A percentile compares a stretch with the other conserved stretches of the same genome.
Conservation (phyloP, 106 monocot species). For the Xerophyta viscosa region DNA sequence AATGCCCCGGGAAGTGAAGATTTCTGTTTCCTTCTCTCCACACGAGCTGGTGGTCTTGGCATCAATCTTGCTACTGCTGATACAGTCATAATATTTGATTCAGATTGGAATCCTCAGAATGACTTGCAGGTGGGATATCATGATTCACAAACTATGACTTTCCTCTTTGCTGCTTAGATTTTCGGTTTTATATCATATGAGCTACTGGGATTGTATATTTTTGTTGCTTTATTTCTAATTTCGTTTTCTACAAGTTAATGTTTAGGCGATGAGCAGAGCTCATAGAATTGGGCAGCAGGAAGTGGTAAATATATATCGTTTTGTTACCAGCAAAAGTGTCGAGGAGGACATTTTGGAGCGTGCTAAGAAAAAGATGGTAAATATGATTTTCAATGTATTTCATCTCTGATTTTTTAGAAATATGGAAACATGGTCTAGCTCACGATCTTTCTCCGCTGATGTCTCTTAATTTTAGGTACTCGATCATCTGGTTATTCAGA, state of each 20-base stretch:
- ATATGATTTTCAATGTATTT: background rate
- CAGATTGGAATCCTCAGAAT: slow-evolving; percentile 99
- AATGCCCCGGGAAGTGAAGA: slow-evolving; percentile 99
- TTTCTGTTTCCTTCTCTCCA: slow-evolving; percentile 97
- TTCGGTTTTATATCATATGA: too few species aligned
- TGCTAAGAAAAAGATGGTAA: slow-evolving; percentile 99
- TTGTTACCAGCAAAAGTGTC: slow-evolving; percentile 97
- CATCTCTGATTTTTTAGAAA: too few species aligned
- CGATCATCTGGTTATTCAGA: slow-evolving; percentile 99
- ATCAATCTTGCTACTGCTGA: slow-evolving; percentile 99
- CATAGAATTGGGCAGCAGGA: slow-evolving; percentile 99
- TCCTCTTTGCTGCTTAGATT: too few species aligned
- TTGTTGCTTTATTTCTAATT: background rate
- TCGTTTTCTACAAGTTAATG: background rate
- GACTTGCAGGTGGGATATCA: slow-evolving; percentile 77
- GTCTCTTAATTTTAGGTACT: slow-evolving; percentile 47
- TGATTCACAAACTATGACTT: too few species aligned
- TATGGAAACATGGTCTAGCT: too few species aligned
- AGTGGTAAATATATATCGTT: slow-evolving; percentile 95
- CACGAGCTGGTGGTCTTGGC: slow-evolving; percentile 96
- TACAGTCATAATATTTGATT: slow-evolving; percentile 98
- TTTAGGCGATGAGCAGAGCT: slow-evolving; percentile 97
- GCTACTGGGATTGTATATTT: too few species aligned
- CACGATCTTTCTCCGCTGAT: too few species aligned
- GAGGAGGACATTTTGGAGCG: slow-evolving; percentile 99